A percentile compares a stretch with the other conserved stretches of the same genome.
Conservation (phyloP, 1,284 basidiomycete genomes). For the Irpex sp. region DNA sequence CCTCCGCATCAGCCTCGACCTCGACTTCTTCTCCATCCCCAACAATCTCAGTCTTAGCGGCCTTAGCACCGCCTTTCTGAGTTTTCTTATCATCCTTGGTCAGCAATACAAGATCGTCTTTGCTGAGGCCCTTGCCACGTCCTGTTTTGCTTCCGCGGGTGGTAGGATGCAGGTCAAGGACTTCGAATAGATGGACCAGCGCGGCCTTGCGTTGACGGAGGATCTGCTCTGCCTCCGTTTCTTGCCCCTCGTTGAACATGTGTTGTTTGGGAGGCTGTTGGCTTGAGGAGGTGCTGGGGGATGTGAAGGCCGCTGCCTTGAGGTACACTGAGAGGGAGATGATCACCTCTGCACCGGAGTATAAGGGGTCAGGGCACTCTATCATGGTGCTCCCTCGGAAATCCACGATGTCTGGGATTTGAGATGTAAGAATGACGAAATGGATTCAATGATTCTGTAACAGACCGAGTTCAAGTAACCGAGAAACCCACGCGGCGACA, state of each 20-base stretch:
- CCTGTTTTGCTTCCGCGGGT: constrained; percentile 17
- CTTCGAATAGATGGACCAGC: constrained; percentile 61
- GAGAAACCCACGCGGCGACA: constrained; percentile 65
- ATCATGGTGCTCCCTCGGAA: constrained; percentile 62
- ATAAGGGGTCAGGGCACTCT: constrained; percentile 63
- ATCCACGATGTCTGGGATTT: constrained; percentile 52
- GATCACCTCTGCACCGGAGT: constrained; percentile 67
- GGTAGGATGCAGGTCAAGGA: constrained; percentile 54
- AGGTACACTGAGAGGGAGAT: constrained; percentile 70
- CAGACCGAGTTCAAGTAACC: constrained; percentile 67
- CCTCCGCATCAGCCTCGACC: constrained; percentile 70
- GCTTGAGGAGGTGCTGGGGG: constrained; percentile 33
- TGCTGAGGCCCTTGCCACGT: constrained; percentile 33
- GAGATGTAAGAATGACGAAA: background rate
- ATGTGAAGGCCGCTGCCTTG: constrained; percentile 58
- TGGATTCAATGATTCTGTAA: constrained; percentile 2
- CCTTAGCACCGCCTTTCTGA: constrained; percentile 20
- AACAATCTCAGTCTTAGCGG: constrained; percentile 46
- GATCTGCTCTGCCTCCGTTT: constrained; percentile 69
- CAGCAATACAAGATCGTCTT: constrained; percentile 39
- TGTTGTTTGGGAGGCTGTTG: constrained; percentile 26
- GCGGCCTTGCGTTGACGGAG: constrained; percentile 78
- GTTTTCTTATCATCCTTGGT: constrained; percentile 26
- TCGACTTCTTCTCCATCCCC: constrained; percentile 68
- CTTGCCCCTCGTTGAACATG: constrained; percentile 68